Base-by-base conservation (phyloP, 148 eudicot genomes). In the Arbutus unedo region DNA sequence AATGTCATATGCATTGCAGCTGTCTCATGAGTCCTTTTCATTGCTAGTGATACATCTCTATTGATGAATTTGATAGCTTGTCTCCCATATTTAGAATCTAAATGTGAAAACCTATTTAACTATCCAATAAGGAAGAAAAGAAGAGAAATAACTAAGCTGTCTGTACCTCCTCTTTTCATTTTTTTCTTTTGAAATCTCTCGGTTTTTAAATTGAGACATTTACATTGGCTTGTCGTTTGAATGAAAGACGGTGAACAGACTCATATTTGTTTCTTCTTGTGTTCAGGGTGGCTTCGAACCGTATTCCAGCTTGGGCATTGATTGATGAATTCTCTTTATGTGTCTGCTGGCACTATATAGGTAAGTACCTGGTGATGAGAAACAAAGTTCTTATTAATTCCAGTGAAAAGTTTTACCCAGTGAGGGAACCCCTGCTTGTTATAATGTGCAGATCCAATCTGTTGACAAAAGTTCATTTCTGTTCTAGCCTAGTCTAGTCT, bases 281-380 rank as follows among this genome's bases (percentile, higher is more conserved):
- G 82, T 77, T 79, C 92, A 95, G 97, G 95, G 89, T 78, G 97
- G 92, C 66, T 92, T 91, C 79, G 98, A 93, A 85, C 93, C 97
- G 21, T 95, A 88, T 83, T 91, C 97, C 14, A 91, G 91, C 90
- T 89, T 95, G 94, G 91, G 93, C 72, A 89, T 95, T 68, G 97
- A 95, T 84, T 93, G 86, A 93, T 49, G 60, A 60, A 74, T 49
- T 60, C 41, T 54, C 41, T 3, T 3, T 56, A 53, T 4, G n/a
- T 19, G 45, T 50, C 41, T 5, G 8, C 18, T 31, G 18, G 23
- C 50, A 59, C 38, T 3, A 0, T 43, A 15, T 67, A 8, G 47
- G 21, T 48, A 47, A 6, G 6, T 1, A 6, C 53, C 2, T 15
- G 38, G 38, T 31, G 38, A 31, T 31, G 38, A 23, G 25, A 68